These are phyloP conservation scores for Amphicarpaea edgeworthii DNA, from an alignment of 306 rosid species.

Conservation along the genomic window DNA sequence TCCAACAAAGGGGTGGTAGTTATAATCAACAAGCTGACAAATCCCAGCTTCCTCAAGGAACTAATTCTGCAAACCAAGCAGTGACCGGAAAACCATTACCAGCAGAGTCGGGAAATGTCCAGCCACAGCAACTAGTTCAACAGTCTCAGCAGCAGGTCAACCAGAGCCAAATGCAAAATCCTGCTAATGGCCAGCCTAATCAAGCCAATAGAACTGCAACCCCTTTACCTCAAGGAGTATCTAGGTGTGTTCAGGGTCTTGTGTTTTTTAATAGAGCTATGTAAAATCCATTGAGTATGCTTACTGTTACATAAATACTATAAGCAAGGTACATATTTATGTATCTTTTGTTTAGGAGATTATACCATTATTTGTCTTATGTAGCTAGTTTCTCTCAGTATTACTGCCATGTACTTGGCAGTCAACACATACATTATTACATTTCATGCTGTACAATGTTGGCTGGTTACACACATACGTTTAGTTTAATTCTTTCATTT, in stretches of 20 bases:
- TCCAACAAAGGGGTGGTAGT: slow-evolving; percentile 71
- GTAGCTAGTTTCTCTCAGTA: slow-evolving; percentile 50
- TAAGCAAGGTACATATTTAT: slow-evolving; percentile 44
- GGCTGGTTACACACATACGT: slow-evolving; percentile 23
- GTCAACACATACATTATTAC: slow-evolving; percentile 37
- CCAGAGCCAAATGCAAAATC: slow-evolving; percentile 69
- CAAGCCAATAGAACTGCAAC: slow-evolving; percentile 72
- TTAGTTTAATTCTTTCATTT: slow-evolving; percentile 24
- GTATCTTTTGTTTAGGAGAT: slow-evolving; percentile 42
- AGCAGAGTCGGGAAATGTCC: slow-evolving; percentile 82
- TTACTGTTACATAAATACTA: slow-evolving; percentile 47
- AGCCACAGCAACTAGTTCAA: slow-evolving; percentile 82
- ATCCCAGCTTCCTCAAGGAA: slow-evolving; percentile 74
- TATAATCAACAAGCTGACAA: slow-evolving; percentile 79
- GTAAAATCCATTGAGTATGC: slow-evolving; percentile 53
- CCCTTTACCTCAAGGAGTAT: slow-evolving; percentile 95
- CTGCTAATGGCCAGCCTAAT: slow-evolving; percentile 76
- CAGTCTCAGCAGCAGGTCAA: slow-evolving; percentile 74
- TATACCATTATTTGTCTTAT: slow-evolving; percentile 42
- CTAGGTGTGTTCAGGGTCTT: slow-evolving; percentile 97
- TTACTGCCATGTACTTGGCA: slow-evolving; percentile 40
- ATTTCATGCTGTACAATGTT: slow-evolving; percentile 48
- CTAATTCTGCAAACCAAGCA: slow-evolving; percentile 64
- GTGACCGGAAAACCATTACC: slow-evolving; percentile 69
- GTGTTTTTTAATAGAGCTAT: slow-evolving; percentile 67